Evolutionary conservation across 108 stramenopile genomes (phyloP).

Genomic region (Nitzschia sp.): DNA sequence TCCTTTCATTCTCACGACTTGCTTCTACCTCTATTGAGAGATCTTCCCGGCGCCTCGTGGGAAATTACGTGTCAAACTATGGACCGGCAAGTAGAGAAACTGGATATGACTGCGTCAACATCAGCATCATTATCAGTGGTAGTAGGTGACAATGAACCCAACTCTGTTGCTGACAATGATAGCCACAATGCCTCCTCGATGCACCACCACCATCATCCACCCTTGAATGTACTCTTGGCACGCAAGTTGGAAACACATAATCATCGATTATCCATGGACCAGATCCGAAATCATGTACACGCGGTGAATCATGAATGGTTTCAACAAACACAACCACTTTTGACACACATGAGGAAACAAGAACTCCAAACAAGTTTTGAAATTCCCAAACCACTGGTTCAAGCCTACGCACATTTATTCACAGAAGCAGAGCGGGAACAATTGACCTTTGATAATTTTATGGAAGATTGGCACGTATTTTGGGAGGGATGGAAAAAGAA

Average conservation of each 20-base stretch:
- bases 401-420: conserved; percentile 66
- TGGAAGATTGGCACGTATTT: conserved; percentile 83
- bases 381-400: conserved; percentile 29
- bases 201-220: background rate
- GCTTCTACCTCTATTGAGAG: conserved; percentile 49
- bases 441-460: conserved; percentile 71
- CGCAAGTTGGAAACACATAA: background rate
- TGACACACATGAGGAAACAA: conserved; percentile 56
- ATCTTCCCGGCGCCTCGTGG: conserved; percentile 77
- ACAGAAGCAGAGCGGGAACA: conserved; percentile 76
- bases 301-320: conserved; percentile 69
- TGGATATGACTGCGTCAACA: background rate
- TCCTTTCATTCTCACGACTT: conserved; percentile 76
- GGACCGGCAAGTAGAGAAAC: conserved; percentile 59
- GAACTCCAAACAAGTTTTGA: conserved; percentile 28
- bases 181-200: background rate
- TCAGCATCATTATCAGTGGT: too few relatives aligned
- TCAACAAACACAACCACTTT: conserved; percentile 59
- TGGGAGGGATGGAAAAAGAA: conserved; percentile 14
- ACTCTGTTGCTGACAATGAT: background rate
- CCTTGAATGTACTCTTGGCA: conserved; percentile 39
- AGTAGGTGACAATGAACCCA: background rate
- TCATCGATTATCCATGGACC: conserved; percentile 40
- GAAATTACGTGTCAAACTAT: conserved; percentile 54
- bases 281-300: conserved; percentile 60